Percentiles rank a stretch among this genome's conserved stretches.
Evolutionary conservation across 148 eudicot genomes (phyloP).

Genomic region (Tetragonia tetragonoides): DNA sequence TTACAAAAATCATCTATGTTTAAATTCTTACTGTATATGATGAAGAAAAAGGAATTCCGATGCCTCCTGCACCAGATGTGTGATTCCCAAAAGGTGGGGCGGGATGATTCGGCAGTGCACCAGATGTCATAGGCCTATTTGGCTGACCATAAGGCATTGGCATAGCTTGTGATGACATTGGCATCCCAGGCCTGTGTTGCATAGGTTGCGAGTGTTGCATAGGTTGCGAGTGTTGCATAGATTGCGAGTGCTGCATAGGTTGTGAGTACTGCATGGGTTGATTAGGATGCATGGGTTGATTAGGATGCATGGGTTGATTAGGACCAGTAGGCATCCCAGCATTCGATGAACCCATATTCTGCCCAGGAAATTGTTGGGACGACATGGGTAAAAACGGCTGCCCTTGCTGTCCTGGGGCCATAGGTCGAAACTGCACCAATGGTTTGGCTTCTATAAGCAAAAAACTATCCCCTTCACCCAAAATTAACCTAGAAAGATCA

Average conservation of each 20-base stretch:
- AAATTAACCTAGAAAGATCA: not conserved
- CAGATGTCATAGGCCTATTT: constrained; percentile 52
- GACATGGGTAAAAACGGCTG: constrained; percentile 52
- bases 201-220: constrained; percentile 74
- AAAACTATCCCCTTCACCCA: not conserved
- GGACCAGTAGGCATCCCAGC: constrained; percentile 44
- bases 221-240: constrained; percentile 79
- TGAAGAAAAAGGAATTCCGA: constrained; percentile 65
- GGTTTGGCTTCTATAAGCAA: constrained; percentile 15
- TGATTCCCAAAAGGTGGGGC: constrained; percentile 41
- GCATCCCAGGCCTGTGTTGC: constrained; percentile 52
- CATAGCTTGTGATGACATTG: constrained; percentile 48
- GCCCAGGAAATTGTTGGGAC: constrained; percentile 62
- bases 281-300: constrained; percentile 29
- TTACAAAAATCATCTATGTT: constrained; percentile 3
- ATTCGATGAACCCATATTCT: constrained; percentile 37
- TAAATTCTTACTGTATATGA: constrained; percentile 64
- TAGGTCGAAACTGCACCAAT: constrained; percentile 61
- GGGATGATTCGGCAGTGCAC: constrained; percentile 45
- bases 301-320: constrained; percentile 49
- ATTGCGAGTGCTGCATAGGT: constrained; percentile 79
- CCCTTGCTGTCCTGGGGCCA: constrained; percentile 58
- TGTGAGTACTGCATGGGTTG: constrained; percentile 59
- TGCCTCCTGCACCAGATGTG: constrained; percentile 46
- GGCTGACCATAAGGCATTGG: constrained; percentile 59